phyloP scores from a whole-genome alignment of 305 asterid species.

The Rubia peregrina region DNA sequence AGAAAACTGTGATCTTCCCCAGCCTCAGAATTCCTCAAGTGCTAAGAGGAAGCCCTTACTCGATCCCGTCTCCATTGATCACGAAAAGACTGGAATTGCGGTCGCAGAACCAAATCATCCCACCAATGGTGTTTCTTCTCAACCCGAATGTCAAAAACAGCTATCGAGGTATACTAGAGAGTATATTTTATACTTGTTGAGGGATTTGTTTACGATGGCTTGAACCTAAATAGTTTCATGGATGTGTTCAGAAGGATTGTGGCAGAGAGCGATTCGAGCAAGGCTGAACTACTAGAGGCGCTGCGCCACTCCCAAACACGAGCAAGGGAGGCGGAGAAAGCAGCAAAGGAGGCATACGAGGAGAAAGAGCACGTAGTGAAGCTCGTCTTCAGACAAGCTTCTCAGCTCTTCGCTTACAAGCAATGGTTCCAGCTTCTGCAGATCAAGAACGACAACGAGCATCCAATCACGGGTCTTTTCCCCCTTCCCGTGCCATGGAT shows the following conservation, averaged over 20 bases:
- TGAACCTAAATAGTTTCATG: not conserved
- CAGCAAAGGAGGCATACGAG: constrained; percentile 52
- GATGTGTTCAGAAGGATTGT: constrained; percentile 13
- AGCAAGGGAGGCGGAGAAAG: constrained; percentile 89
- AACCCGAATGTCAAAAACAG: not conserved
- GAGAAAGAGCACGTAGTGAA: constrained; percentile 68
- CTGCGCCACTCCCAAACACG: constrained; percentile 88
- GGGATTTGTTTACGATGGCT: not conserved
- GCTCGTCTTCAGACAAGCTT: constrained; percentile 74
- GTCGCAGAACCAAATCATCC: constrained; percentile 21
- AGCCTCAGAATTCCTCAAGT: constrained; percentile 38
- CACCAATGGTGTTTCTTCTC: constrained; percentile 20
- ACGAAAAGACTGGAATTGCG: constrained; percentile 17
- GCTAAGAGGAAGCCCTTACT: constrained; percentile 31
- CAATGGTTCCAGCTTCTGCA: constrained; percentile 82
- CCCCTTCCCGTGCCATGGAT: constrained; percentile 36
- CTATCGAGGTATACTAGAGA: constrained; percentile 35
- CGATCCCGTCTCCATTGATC: constrained; percentile 17
- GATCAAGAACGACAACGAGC: constrained; percentile 40
- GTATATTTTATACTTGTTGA: not conserved
- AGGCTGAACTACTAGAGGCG: constrained; percentile 63
- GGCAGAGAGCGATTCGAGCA: constrained; percentile 31
- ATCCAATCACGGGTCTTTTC: constrained; percentile 29
- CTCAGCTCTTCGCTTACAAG: constrained; percentile 77
- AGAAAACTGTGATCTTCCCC: constrained; percentile 86